These are phyloP conservation scores for Yamadazyma sp. DNA, from an alignment of 805 yeast species.

Conservation along the genomic window DNA sequence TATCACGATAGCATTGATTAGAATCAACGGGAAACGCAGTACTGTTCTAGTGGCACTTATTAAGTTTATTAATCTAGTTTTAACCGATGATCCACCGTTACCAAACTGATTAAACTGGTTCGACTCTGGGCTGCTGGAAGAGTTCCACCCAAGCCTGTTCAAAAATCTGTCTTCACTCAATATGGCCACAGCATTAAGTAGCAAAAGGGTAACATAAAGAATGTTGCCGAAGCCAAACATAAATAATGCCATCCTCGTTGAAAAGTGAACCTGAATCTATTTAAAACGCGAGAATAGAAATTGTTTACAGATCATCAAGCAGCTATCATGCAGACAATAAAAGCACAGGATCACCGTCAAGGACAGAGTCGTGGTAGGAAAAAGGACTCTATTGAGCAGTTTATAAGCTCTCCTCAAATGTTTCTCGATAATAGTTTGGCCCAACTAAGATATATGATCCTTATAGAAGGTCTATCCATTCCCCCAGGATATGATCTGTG, in stretches of 20 bases:
- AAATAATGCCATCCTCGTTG: conserved; percentile 11
- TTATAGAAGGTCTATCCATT: conserved; percentile 40
- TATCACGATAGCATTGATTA: conserved; percentile 63
- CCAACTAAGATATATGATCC: conserved; percentile 37
- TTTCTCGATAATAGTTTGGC: conserved; percentile 34
- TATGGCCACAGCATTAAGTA: conserved; percentile 74
- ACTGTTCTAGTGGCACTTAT: conserved; percentile 76
- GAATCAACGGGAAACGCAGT: conserved; percentile 71
- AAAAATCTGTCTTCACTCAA: conserved; percentile 78
- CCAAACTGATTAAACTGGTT: conserved; percentile 22
- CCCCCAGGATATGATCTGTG: conserved; percentile 53
- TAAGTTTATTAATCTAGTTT: conserved; percentile 58
- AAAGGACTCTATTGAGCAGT: conserved; percentile 40
- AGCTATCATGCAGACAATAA: conserved; percentile 2
- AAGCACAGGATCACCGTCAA: conserved; percentile 1
- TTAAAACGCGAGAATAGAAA: neutral
- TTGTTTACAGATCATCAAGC: conserved; percentile 7
- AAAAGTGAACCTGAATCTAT: neutral
- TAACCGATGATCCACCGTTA: conserved; percentile 41
- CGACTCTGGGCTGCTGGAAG: conserved; percentile 19
- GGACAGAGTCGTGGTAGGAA: conserved; percentile 24
- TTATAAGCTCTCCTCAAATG: conserved; percentile 35
- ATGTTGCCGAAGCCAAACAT: conserved; percentile 65
- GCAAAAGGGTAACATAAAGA: conserved; percentile 54
- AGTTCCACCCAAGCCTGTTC: conserved; percentile 50